Conservation (phyloP, 192 early-diverging fungal genomes). For the Rhizophagus prolifer region DNA sequence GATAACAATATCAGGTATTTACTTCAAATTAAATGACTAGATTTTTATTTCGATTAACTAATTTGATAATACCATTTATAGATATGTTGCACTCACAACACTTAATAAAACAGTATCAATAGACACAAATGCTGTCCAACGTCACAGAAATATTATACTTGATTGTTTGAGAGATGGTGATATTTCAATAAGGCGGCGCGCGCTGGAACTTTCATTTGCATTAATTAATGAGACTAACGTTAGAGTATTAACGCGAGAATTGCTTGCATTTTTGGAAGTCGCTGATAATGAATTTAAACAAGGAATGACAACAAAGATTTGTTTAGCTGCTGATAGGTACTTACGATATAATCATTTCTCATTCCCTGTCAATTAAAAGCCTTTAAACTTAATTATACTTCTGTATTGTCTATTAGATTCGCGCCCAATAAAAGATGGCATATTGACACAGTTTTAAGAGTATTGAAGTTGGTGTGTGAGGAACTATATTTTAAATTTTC, state of each 20-base stretch:
- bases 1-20: slow-evolving; percentile 95
- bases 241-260: slow-evolving; percentile 86
- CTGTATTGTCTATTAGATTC: slow-evolving; percentile 47
- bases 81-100: slow-evolving; percentile 98
- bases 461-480: slow-evolving; percentile 60
- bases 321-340: slow-evolving; percentile 82
- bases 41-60: slow-evolving; percentile 20
- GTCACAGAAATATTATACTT: slow-evolving; percentile 94
- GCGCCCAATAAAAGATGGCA: slow-evolving; percentile 97
- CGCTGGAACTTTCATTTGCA: slow-evolving; percentile 94
- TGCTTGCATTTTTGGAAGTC: slow-evolving; percentile 89
- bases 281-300: slow-evolving; percentile 88
- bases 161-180: slow-evolving; percentile 95
- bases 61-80: slow-evolving; percentile 32
- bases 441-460: slow-evolving; percentile 90
- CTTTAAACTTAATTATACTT: not conserved
- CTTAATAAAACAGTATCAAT: slow-evolving; percentile 85
- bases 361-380: not conserved
- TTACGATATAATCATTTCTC: not conserved
- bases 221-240: slow-evolving; percentile 94
- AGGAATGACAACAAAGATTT: slow-evolving; percentile 88
- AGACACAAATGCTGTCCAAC: slow-evolving; percentile 93
- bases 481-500: not conserved
- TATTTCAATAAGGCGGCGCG: slow-evolving; percentile 94
- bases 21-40: not conserved